These are phyloP conservation scores for Talaromyces piceae DNA, from an alignment of 2,329 filamentous ascomycete species.

Conservation along the genomic window DNA sequence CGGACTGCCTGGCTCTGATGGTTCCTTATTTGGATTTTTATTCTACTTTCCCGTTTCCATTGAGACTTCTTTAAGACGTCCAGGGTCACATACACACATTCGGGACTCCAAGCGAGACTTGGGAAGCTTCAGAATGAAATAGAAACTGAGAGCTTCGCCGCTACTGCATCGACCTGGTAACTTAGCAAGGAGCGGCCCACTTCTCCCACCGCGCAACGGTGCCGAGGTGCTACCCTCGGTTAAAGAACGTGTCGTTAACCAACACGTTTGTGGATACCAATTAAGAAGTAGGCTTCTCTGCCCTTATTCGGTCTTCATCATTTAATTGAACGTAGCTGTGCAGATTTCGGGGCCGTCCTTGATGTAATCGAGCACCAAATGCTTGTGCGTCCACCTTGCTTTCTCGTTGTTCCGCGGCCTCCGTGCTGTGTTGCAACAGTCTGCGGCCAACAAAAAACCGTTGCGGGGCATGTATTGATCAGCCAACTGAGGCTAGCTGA, in stretches of 20 bases:
- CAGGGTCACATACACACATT: too few relatives aligned
- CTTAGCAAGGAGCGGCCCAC: not conserved
- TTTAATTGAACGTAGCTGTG: not conserved
- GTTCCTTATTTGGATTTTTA: too few relatives aligned
- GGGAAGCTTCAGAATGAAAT: not conserved
- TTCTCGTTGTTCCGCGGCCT: not conserved
- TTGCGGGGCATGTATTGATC: slow-evolving; percentile 8
- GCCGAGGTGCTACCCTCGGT: not conserved
- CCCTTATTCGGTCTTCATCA: not conserved
- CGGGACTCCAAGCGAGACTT: not conserved
- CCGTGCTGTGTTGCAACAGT: not conserved
- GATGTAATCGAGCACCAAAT: not conserved
- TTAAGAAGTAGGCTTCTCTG: not conserved
- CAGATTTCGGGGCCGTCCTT: not conserved
- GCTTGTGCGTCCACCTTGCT: not conserved
- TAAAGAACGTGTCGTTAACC: too few relatives aligned
- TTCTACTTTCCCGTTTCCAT: too few relatives aligned
- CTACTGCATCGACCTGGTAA: not conserved
- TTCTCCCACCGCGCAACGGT: not conserved
- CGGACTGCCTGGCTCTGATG: too few relatives aligned
- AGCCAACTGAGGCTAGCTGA: slow-evolving; percentile 11
- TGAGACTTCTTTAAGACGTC: too few relatives aligned
- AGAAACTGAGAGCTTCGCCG: not conserved
- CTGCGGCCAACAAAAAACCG: not conserved
- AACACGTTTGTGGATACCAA: too few relatives aligned